These are phyloP conservation scores for Xerophyta viscosa DNA, from an alignment of 106 monocot species.

Conservation along the genomic window DNA sequence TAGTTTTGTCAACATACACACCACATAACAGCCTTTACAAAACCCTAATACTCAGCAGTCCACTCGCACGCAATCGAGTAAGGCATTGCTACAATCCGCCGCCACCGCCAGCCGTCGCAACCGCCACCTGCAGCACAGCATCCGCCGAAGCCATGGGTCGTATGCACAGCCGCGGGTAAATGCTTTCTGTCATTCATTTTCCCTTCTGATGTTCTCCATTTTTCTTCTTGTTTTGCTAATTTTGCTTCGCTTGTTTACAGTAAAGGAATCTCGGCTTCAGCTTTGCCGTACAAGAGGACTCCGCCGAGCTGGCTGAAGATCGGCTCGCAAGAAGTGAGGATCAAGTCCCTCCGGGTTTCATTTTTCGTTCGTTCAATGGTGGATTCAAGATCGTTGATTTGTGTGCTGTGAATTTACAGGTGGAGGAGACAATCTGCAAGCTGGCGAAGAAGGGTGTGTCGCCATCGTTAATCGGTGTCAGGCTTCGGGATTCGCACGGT, in stretches of 20 bases:
- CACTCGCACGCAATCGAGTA: no score
- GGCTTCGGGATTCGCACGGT: constrained; percentile 77
- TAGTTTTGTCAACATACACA: no score
- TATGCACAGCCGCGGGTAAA: constrained; percentile 53
- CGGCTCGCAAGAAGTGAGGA: constrained; percentile 49
- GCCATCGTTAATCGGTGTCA: constrained; percentile 77
- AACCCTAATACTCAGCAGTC: no score
- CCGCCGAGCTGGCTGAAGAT: constrained; percentile 75
- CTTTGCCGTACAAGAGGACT: constrained; percentile 72
- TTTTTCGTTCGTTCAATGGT: not conserved
- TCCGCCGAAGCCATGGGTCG: no score
- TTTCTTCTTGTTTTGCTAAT: not conserved
- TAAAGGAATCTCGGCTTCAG: constrained; percentile 67
- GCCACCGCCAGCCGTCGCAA: not conserved
- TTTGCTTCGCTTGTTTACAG: constrained; percentile 14
- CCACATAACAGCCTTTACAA: no score
- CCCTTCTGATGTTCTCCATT: not conserved
- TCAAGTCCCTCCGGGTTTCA: no score
- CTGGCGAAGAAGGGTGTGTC: constrained; percentile 83
- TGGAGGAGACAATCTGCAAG: constrained; percentile 71
- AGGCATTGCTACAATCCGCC: no score
- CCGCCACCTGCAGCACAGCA: constrained; percentile 5
- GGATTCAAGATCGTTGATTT: not conserved
- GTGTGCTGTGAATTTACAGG: constrained; percentile 14
- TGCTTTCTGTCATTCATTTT: not conserved